Evolutionary conservation across 1,284 basidiomycete species (phyloP), one percentile per base, ranked within the genome.

Genomic region (Pyrrhoderma noxium): DNA sequence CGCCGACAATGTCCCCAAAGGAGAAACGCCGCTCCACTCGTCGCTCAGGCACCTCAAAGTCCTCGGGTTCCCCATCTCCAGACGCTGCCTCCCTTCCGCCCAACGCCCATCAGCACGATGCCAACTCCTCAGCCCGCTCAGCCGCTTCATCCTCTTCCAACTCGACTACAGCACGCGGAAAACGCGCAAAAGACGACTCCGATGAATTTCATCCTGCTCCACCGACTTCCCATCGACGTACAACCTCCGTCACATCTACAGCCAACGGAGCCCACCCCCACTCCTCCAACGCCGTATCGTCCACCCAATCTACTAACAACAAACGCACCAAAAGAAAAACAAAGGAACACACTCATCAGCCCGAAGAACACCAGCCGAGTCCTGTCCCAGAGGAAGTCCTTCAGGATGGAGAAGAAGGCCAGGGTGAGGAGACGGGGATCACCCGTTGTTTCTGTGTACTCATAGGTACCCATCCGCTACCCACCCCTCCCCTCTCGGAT

Each of bases 371-470:
- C 22, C 23, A 13, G 1, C 21, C 48, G 25, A 40, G 35, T 16
- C 22, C 39, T 3, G n/a, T 19, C 58, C 64, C 67, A 23, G 39
- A 21, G 8, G 39, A 27, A 7, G 48, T 45, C 48, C 16, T 54
- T 37, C 8, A n/a, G n/a, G 53, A 50, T 38, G 55, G 49, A 16
- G 57, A 53, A 27, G 47, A 52, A 55, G 67, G 79, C 38, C 85
- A 81, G 55, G 78, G 81, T 49, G 91, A 92, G 57, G 87, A 91
- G 59, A 79, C 82, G 56, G 85, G 89, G 31, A 79, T 95, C 55
- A 98, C 94, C 60, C 84, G 95, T 57, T 99, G 95, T 69, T 82
- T 97, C 39, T 99, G 95, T 72, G 89, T 89, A 54, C 86, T 82
- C 66, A 80, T 83, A 60, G 89, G 91, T 94, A 64, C 64, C 85